A percentile compares a stretch with the other conserved stretches of the same genome.
Conservation (phyloP, 352 stramenopile species). For the Phytopythium kandeliae region DNA sequence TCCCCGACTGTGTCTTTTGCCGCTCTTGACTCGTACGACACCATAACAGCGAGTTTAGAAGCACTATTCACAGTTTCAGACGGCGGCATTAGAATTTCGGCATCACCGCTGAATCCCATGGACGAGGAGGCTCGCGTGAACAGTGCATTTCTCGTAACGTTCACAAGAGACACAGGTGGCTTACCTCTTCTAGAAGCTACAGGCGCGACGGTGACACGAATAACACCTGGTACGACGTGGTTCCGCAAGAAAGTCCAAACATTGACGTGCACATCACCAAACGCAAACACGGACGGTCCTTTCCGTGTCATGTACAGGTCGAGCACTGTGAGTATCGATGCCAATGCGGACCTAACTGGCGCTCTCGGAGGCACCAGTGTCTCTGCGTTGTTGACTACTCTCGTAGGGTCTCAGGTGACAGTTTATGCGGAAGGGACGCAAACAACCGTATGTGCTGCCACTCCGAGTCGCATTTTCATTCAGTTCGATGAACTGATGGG, state of each 20-base stretch:
- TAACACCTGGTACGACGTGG: constrained; percentile 33
- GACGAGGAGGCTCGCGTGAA: constrained; percentile 24
- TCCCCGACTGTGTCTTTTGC: constrained; percentile 33
- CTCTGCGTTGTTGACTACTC: constrained; percentile 13
- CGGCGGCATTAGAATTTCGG: constrained; percentile 65
- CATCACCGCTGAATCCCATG: constrained; percentile 22
- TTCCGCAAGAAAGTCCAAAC: constrained; percentile 75
- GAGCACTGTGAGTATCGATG: constrained; percentile 26
- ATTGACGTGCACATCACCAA: constrained; percentile 54
- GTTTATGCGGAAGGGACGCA: constrained; percentile 34
- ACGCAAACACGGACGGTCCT: constrained; percentile 19
- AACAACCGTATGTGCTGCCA: constrained; percentile 40
- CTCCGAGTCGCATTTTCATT: constrained; percentile 62
- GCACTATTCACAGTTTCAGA: constrained; percentile 75
- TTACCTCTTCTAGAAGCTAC: constrained; percentile 30
- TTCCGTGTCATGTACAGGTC: constrained; percentile 62
- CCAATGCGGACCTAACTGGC: constrained; percentile 36
- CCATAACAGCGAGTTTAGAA: constrained; percentile 61
- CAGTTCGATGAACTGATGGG: constrained; percentile 60
- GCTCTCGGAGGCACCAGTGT: constrained; percentile 19
- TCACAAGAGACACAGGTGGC: constrained; percentile 43
- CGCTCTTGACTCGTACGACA: constrained; percentile 27
- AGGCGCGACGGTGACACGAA: constrained; percentile 23
- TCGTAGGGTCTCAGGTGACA: constrained; percentile 33
- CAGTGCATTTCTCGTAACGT: constrained; percentile 64